These are phyloP conservation scores for Yarrowia deformans DNA, from an alignment of 805 yeast species.

Conservation along the genomic window DNA sequence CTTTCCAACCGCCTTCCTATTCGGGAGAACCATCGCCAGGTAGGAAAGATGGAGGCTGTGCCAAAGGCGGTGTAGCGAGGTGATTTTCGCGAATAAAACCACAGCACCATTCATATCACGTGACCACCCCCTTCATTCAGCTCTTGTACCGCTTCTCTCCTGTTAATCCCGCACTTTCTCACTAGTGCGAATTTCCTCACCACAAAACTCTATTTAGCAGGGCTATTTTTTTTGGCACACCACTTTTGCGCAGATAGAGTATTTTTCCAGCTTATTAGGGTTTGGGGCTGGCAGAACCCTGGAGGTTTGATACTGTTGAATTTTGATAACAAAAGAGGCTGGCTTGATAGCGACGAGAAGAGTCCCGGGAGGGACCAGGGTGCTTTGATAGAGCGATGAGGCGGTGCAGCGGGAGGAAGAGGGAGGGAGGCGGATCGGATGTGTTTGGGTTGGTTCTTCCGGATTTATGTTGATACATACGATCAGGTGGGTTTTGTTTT, in stretches of 20 bases:
- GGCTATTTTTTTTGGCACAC: neutral
- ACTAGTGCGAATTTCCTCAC: neutral
- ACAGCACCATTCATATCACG: neutral
- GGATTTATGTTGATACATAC: too few relatives aligned
- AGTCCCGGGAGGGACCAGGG: too few relatives aligned
- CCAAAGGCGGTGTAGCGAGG: neutral
- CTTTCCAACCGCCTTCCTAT: slow-evolving; percentile 19
- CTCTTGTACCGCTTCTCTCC: too few relatives aligned
- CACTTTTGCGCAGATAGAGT: slow-evolving; percentile 29
- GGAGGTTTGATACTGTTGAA: neutral
- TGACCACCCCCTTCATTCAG: too few relatives aligned
- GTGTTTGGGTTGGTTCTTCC: too few relatives aligned
- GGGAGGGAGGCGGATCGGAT: too few relatives aligned
- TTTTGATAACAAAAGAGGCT: too few relatives aligned
- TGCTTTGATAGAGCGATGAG: neutral
- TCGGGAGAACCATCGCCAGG: slow-evolving; percentile 18
- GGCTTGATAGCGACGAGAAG: too few relatives aligned
- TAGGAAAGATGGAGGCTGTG: neutral
- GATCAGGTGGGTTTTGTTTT: too few relatives aligned
- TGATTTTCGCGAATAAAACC: too few relatives aligned
- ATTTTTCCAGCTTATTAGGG: too few relatives aligned
- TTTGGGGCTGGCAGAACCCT: neutral
- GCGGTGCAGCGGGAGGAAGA: too few relatives aligned
- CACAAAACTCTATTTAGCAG: neutral
- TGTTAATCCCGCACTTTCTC: neutral